Evolutionary conservation across 164 flowering plant species (phyloP), one percentile per base, ranked within the genome.

Genomic region (Santalum album): DNA sequence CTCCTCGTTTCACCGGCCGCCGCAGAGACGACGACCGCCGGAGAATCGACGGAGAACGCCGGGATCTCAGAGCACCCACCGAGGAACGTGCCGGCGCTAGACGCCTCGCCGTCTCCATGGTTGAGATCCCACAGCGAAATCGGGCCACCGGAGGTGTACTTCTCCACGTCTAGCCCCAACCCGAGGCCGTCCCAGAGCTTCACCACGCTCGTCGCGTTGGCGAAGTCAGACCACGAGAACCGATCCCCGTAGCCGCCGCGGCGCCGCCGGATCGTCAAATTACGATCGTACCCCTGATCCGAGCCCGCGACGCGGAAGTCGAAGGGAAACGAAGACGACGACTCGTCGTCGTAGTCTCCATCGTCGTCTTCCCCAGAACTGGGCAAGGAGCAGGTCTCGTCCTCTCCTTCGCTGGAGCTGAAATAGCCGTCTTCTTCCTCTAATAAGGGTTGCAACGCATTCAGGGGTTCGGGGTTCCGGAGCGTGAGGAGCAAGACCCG

Each of bases 171-270:
- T n/a, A n/a, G n/a, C n/a, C n/a, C n/a, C n/a, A n/a, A n/a, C n/a
- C n/a, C n/a, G n/a, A n/a, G n/a, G n/a, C n/a, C n/a, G 21, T 87
- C 88, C 96, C 95, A 89, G 0, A 86, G 68, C 68, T 82, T 89
- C 15, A 89, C 97, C 16, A 86, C 87, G 55, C 69, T 77, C 34
- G 64, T 78, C 12, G 84, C 78, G 36, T 35, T 44, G 7, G 73
- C 50, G 42, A 79, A 70, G 0, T 79, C 89, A 23, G 79, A 49
- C 78, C 75, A 73, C 7, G 83, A 73, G 42, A 77, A 71, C 12
- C 51, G n/a, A n/a, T n/a, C n/a, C n/a, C n/a, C n/a, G n/a, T n/a
- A n/a, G n/a, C n/a, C n/a, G n/a, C n/a, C n/a, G n/a, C n/a, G n/a
- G n/a, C n/a, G n/a, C n/a, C n/a, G n/a, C n/a, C n/a, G n/a, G n/a